These are phyloP conservation scores for Sonneratia alba DNA, from an alignment of 345 rosid genomes.

Conservation along the genomic window DNA sequence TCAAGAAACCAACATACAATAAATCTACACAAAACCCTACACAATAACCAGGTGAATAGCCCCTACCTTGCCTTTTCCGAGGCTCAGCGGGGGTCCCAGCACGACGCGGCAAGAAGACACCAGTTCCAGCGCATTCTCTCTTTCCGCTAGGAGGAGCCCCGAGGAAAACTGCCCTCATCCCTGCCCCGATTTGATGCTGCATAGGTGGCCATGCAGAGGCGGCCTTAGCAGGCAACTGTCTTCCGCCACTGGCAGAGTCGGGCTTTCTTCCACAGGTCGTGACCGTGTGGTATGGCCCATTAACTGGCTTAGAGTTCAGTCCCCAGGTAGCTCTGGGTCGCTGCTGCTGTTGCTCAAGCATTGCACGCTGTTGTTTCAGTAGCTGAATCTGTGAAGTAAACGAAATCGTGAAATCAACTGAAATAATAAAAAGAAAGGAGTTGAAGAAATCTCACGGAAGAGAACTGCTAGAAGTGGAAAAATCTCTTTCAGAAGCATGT, in stretches of 20 bases:
- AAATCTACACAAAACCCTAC: background rate
- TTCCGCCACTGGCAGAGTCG: background rate
- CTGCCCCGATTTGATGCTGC: conserved; percentile 24
- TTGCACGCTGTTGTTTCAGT: conserved; percentile 38
- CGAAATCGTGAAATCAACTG: too few relatives aligned
- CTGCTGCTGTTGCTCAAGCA: conserved; percentile 29
- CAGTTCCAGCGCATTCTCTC: conserved; percentile 67
- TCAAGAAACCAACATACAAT: background rate
- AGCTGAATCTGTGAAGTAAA: conserved; percentile 36
- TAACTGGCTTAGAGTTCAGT: background rate
- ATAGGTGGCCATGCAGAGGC: conserved; percentile 55
- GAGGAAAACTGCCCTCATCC: conserved; percentile 51
- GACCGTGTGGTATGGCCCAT: conserved; percentile 15
- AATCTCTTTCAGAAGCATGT: too few relatives aligned
- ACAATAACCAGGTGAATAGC: conserved; percentile 4
- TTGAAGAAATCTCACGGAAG: background rate
- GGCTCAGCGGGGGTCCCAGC: conserved; percentile 21
- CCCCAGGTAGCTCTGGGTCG: conserved; percentile 18
- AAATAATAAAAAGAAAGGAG: too few relatives aligned
- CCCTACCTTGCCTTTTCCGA: conserved; percentile 51
- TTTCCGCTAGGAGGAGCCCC: conserved; percentile 28
- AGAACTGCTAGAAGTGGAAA: background rate
- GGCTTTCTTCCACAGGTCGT: conserved; percentile 9
- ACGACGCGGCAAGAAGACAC: conserved; percentile 79
- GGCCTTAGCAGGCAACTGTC: conserved; percentile 23